Conservation (phyloP, 2,329 filamentous ascomycete genomes). For the Blastomyces parvus region DNA sequence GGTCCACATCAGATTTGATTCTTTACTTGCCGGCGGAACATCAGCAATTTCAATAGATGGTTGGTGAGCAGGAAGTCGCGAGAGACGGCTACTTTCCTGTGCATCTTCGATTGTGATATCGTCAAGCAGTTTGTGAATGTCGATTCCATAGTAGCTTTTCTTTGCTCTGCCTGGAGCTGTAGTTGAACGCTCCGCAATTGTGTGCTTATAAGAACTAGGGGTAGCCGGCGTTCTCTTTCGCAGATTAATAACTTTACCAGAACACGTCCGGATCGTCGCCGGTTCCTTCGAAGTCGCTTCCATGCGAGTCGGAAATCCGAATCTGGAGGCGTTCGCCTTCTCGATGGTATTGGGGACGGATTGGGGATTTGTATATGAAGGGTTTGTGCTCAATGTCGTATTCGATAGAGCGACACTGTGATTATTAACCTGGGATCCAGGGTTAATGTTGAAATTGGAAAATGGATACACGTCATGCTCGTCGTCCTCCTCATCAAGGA, state of each 20-base stretch:
- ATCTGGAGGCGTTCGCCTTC: neutral
- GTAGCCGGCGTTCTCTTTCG: conserved; percentile 28
- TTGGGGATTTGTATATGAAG: neutral
- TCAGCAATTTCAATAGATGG: conserved; percentile 26
- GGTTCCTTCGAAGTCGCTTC: conserved; percentile 9
- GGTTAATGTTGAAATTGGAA: neutral
- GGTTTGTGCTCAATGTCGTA: neutral
- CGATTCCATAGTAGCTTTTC: conserved; percentile 76
- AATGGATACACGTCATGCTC: conserved; percentile 19
- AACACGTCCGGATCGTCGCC: conserved; percentile 36
- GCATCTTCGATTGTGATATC: conserved; percentile 55
- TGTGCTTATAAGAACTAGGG: conserved; percentile 42
- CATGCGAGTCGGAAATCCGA: neutral
- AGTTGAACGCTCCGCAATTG: conserved; percentile 46
- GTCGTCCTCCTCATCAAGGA: conserved; percentile 35
- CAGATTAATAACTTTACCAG: conserved; percentile 40
- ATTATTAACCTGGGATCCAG: neutral
- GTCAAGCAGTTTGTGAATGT: conserved; percentile 75
- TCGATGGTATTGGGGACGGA: neutral
- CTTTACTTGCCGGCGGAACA: conserved; percentile 19
- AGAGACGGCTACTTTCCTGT: conserved; percentile 21
- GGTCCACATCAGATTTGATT: conserved; percentile 61
- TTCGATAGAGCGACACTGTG: neutral
- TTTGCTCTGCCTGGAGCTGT: conserved; percentile 45
- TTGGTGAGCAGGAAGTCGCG: conserved; percentile 19